A percentile compares a stretch with the other conserved stretches of the same genome.
phyloP scores from a whole-genome alignment of 177 flowering plant species.

The Tripterygium wilfordii region DNA sequence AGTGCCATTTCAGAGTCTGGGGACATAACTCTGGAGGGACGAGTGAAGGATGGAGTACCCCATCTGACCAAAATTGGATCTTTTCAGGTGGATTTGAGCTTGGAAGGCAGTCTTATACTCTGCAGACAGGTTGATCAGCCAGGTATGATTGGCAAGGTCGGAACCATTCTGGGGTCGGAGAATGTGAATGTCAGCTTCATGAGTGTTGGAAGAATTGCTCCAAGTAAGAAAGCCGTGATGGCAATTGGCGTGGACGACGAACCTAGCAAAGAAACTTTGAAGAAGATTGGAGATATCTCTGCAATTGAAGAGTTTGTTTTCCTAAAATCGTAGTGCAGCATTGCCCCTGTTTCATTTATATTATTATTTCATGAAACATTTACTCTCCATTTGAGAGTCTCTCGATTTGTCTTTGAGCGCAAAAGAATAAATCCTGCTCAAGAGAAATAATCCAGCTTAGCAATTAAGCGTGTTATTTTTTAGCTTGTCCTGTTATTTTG shows the following conservation, averaged over 20 bases:
- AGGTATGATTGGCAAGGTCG: constrained; percentile 80
- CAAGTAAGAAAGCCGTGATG: constrained; percentile 74
- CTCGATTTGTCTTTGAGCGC: too few relatives aligned
- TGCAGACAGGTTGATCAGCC: constrained; percentile 91
- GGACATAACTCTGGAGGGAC: constrained; percentile 68
- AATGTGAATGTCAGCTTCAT: constrained; percentile 85
- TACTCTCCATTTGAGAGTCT: too few relatives aligned
- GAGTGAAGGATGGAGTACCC: constrained; percentile 76
- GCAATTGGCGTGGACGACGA: constrained; percentile 80
- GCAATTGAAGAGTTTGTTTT: constrained; percentile 81
- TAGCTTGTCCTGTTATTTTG: not conserved
- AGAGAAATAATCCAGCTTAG: too few relatives aligned
- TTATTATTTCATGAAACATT: not conserved
- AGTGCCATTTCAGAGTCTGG: constrained; percentile 83
- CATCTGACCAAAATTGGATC: constrained; percentile 76
- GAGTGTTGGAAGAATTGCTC: constrained; percentile 81
- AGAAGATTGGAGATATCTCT: constrained; percentile 61
- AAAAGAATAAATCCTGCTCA: too few relatives aligned
- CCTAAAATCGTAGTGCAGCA: constrained; percentile 44
- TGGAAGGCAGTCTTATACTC: constrained; percentile 82
- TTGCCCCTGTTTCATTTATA: not conserved
- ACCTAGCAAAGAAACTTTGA: constrained; percentile 45
- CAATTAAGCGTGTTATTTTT: not conserved
- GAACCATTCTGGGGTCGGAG: constrained; percentile 63
- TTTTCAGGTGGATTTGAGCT: constrained; percentile 72